Base-by-base conservation (phyloP, 2,329 filamentous ascomycete species). In the Emergomyces pasteurianus region DNA sequence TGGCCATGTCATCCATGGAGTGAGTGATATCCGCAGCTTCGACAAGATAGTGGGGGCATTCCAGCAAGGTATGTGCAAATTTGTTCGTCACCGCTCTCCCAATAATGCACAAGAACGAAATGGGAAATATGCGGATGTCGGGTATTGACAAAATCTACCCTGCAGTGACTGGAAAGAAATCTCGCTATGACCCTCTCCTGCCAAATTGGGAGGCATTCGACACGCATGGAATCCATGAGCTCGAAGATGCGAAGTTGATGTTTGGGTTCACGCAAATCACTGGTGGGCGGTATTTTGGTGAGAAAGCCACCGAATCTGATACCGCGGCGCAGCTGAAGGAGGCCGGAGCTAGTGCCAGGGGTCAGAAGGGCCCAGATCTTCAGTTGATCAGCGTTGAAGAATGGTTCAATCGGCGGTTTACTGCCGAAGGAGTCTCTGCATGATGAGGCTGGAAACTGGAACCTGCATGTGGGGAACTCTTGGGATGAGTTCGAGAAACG, bases 221-320 rank as follows among this genome's bases (percentile, higher is more conserved):
- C 57, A 74, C 70, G 1, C 69, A 70, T 43, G 72, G 70, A 0
- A 65, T 69, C 1, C 63, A 64, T 12, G 65, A 67, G n/a, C 66
- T 74, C n/a, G 71, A 74, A 58, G 73, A 73, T 9, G 68, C 72
- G 60, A 74, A 74, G 62, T 64, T 68, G 52, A 72, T 75, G 66
- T 75, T 74, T 60, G 69, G 69, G 10, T 74, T 75, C 59, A 71
- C 71, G 26, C 73, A 75, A 62, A 52, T 67, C 23, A 71, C 71
- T 1, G 72, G 68, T 1, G 72, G 73, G 6, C 58, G 55, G 8
- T 57, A 57, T 57, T 57, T 57, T 57, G 55, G 55, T 18, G 18
- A 28, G 23, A 34, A 57, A 28, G 38, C 55, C 16, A 43, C 55
- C 16, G 42, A 57, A 9, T 31, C 38, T 21, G 42, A 57, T n/a